phyloP scores from a whole-genome alignment of 257 asterid species.

The Striga asiatica region DNA sequence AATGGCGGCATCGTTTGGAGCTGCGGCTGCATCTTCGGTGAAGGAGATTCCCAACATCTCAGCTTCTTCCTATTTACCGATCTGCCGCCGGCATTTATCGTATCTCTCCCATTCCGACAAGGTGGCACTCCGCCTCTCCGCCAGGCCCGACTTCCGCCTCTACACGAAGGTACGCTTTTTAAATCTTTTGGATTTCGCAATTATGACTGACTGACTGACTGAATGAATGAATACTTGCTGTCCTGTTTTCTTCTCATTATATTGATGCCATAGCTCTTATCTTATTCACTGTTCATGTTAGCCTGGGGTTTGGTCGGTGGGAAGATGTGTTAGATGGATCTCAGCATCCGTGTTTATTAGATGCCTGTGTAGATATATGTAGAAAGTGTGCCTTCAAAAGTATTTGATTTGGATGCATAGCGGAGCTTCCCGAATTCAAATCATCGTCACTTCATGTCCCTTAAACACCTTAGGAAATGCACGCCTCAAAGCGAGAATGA shows the following conservation, averaged over 20 bases:
- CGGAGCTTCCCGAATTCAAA: background rate
- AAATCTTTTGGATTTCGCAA: background rate
- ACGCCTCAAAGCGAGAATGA: background rate
- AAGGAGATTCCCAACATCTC: conserved; percentile 22
- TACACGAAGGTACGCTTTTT: conserved; percentile 30
- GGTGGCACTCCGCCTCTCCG: conserved; percentile 33
- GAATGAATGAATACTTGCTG: background rate
- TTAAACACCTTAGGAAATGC: background rate
- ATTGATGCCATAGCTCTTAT: background rate
- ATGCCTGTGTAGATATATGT: background rate
- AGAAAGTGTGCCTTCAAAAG: background rate
- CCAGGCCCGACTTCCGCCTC: conserved; percentile 41
- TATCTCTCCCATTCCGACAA: conserved; percentile 17
- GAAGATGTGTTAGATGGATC: background rate
- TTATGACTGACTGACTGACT: background rate
- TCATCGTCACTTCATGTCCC: background rate
- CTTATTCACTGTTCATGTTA: background rate
- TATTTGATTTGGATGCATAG: background rate
- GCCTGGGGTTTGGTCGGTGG: background rate
- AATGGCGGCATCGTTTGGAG: conserved; percentile 30
- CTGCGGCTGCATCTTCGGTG: conserved; percentile 25
- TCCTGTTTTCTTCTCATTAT: background rate
- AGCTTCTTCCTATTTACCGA: conserved; percentile 24
- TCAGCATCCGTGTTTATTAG: background rate
- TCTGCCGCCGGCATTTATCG: conserved; percentile 19